A percentile compares a stretch with the other conserved stretches of the same genome.
Conservation (phyloP, 2,329 filamentous ascomycete species). For the Penicillium sp. region DNA sequence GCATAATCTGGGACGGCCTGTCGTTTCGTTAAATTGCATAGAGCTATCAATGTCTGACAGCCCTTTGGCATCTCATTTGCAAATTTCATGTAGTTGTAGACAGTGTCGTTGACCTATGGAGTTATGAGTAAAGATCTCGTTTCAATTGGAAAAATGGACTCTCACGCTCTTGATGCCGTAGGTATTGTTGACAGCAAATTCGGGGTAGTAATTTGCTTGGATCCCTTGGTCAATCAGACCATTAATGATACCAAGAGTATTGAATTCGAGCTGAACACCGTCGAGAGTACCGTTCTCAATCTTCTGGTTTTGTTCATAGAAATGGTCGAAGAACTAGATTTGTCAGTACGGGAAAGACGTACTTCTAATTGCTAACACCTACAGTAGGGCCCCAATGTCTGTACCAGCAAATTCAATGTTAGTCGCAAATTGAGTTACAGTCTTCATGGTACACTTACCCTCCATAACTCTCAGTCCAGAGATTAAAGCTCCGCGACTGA, state of each 20-base stretch:
- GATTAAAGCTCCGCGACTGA: conserved; percentile 54
- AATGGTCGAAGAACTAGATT: conserved; percentile 54
- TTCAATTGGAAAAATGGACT: neutral
- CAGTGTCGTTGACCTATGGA: conserved; percentile 53
- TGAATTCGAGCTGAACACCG: conserved; percentile 54
- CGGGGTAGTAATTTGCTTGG: conserved; percentile 51
- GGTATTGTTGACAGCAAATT: conserved; percentile 56
- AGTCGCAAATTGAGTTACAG: neutral
- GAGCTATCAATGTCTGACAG: conserved; percentile 63
- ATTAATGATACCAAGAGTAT: conserved; percentile 56
- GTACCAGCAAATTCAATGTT: neutral
- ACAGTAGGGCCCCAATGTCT: neutral
- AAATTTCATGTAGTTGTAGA: conserved; percentile 59
- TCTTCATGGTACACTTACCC: conserved; percentile 36
- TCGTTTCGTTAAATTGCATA: conserved; percentile 62
- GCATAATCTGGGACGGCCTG: conserved; percentile 51
- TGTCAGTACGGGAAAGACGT: conserved; percentile 9
- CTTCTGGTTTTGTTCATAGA: conserved; percentile 56
- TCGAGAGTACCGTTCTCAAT: conserved; percentile 51
- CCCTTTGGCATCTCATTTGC: conserved; percentile 61
- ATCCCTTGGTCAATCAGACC: conserved; percentile 56
- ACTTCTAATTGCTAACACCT: neutral
- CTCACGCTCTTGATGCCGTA: conserved; percentile 51
- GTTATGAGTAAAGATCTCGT: neutral
- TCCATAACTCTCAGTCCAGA: conserved; percentile 58